These are phyloP conservation scores for Luffa acutangula DNA, from an alignment of 306 rosid species.

Conservation along the genomic window DNA sequence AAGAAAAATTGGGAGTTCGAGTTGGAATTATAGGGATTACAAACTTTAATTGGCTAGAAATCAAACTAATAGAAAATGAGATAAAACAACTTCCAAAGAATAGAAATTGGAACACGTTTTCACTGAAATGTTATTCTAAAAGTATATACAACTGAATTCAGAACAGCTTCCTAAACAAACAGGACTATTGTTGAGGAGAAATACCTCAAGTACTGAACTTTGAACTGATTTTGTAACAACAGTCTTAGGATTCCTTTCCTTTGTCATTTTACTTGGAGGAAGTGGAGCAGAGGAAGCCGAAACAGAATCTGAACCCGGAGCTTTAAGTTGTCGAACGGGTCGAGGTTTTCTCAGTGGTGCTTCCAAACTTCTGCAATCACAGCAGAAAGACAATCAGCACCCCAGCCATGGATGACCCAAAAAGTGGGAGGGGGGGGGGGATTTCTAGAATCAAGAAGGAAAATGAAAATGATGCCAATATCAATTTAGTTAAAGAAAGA, in stretches of 20 bases:
- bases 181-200: background rate
- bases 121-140: background rate
- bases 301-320: constrained; percentile 37
- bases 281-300: constrained; percentile 28
- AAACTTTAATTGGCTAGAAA: background rate
- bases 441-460: background rate
- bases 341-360: constrained; percentile 50
- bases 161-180: background rate
- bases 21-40: background rate
- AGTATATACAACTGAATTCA: background rate
- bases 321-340: constrained; percentile 34
- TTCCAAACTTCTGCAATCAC: constrained; percentile 39
- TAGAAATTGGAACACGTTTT: background rate
- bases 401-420: background rate
- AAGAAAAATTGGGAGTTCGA: background rate
- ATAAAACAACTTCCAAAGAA: background rate
- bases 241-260: constrained; percentile 42
- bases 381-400: background rate
- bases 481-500: background rate
- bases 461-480: background rate
- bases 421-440: background rate
- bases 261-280: constrained; percentile 37
- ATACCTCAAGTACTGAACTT: constrained; percentile 65
- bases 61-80: background rate
- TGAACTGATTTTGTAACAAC: constrained; percentile 39